These are phyloP conservation scores for Phytophthora uliginosa DNA, from an alignment of 352 stramenopile genomes.

Conservation along the genomic window DNA sequence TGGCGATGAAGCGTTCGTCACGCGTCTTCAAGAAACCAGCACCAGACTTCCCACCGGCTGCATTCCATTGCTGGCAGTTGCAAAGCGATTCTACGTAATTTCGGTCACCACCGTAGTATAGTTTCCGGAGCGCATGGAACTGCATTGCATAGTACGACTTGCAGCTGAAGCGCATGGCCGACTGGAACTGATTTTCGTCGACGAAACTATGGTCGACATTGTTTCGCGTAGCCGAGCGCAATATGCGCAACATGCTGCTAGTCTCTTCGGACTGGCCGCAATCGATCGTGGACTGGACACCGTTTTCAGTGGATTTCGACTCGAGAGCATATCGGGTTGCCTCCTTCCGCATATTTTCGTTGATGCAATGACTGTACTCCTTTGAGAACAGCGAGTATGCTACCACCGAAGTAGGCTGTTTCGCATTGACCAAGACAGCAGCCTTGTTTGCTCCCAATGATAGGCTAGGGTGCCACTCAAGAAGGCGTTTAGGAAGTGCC, in stretches of 20 bases:
- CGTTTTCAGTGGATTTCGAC: constrained; percentile 44
- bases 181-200: constrained; percentile 90
- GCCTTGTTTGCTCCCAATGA: constrained; percentile 76
- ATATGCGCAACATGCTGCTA: constrained; percentile 68
- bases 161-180: constrained; percentile 83
- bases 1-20: constrained; percentile 91
- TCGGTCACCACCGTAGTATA: constrained; percentile 87
- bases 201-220: constrained; percentile 90
- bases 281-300: constrained; percentile 33
- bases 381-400: constrained; percentile 90
- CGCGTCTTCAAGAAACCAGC: constrained; percentile 88
- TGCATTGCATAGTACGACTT: constrained; percentile 93
- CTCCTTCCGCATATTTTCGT: constrained; percentile 76
- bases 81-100: constrained; percentile 92
- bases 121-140: constrained; percentile 84
- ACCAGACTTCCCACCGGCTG: constrained; percentile 86
- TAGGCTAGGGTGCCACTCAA: constrained; percentile 86
- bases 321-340: constrained; percentile 44
- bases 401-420: constrained; percentile 87
- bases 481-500: constrained; percentile 80
- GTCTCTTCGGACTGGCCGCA: constrained; percentile 39
- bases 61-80: constrained; percentile 90
- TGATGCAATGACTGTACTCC: constrained; percentile 81
- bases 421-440: constrained; percentile 81
- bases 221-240: constrained; percentile 74